phyloP scores from a whole-genome alignment of 2,329 filamentous ascomycete species.

The Microthyrium microscopicum region DNA sequence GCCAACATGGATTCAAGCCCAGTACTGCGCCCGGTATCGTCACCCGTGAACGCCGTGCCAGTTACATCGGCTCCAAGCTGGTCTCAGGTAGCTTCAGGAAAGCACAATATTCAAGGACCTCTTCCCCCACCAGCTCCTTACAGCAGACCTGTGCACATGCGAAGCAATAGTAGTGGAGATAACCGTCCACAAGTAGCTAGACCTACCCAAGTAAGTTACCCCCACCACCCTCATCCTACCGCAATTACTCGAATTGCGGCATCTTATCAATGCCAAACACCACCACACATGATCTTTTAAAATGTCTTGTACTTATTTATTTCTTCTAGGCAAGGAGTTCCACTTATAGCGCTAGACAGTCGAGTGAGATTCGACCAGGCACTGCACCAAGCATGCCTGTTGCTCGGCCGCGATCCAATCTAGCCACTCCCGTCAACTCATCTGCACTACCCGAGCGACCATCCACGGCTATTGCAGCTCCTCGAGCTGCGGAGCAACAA shows the following conservation, averaged over 20 bases:
- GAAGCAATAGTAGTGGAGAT: not conserved
- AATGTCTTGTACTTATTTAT: no score
- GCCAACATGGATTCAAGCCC: slow-evolving; percentile 37
- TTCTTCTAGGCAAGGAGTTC: no score
- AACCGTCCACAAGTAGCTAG: slow-evolving; percentile 12
- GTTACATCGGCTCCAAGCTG: slow-evolving; percentile 10
- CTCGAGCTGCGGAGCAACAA: slow-evolving; percentile 10
- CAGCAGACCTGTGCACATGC: not conserved
- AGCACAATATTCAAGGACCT: not conserved
- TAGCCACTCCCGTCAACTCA: slow-evolving; percentile 22
- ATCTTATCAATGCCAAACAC: no score
- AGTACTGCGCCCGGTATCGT: not conserved
- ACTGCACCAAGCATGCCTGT: slow-evolving; percentile 6
- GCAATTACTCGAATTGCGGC: slow-evolving; percentile 3
- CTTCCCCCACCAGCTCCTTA: no score
- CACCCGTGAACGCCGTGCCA: not conserved
- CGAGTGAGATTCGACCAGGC: no score
- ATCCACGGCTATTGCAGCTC: slow-evolving; percentile 9
- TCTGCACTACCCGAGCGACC: slow-evolving; percentile 32
- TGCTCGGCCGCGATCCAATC: slow-evolving; percentile 6
- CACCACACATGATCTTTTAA: no score
- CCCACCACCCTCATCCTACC: not conserved
- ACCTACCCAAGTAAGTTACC: slow-evolving; percentile 17
- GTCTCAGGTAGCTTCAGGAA: slow-evolving; percentile 7
- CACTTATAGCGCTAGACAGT: no score